Evolutionary conservation across 345 rosid genomes (phyloP).

Genomic region (Citrus unshiu): DNA sequence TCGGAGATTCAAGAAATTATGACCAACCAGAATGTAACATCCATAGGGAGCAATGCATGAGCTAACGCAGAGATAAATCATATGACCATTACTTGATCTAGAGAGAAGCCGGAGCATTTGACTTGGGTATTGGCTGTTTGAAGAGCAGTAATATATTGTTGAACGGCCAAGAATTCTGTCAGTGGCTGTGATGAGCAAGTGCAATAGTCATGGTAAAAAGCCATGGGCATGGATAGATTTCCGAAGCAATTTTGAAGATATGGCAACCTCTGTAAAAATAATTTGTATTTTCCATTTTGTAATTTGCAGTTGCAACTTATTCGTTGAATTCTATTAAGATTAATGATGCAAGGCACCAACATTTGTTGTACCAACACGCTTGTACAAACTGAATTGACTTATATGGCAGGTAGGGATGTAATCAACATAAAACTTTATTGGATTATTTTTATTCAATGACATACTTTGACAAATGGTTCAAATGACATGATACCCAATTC

Average conservation of each 20-base stretch:
- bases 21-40: constrained; percentile 27
- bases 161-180: neutral
- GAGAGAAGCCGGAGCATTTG: neutral
- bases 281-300: neutral
- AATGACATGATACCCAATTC: neutral
- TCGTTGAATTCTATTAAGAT: no score
- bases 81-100: neutral
- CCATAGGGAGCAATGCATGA: constrained; percentile 13
- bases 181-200: neutral
- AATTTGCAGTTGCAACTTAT: neutral
- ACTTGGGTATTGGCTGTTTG: neutral
- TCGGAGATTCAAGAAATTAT: constrained; percentile 49
- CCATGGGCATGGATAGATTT: neutral
- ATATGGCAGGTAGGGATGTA: no score
- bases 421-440: no score
- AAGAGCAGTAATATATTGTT: no score
- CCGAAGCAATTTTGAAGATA: neutral
- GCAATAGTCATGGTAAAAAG: no score
- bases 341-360: no score
- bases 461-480: neutral
- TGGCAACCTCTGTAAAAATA: neutral
- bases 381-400: no score
- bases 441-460: no score
- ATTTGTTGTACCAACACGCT: no score
- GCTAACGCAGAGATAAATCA: neutral